Conservation (phyloP, 2,329 filamentous ascomycete genomes). For the Claviceps cyperi region DNA sequence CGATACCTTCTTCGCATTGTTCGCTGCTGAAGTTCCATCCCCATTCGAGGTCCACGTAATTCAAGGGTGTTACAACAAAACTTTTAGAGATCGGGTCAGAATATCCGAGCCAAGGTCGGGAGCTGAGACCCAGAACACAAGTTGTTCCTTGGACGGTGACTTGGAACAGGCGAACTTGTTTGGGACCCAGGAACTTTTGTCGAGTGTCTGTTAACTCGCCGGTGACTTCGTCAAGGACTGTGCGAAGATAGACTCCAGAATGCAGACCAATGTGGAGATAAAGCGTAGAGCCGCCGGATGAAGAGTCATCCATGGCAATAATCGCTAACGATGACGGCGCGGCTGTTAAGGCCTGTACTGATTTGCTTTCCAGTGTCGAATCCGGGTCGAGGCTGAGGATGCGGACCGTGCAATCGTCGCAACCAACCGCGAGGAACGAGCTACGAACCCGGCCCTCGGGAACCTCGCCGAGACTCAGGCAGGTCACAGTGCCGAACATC, state of each 20-base stretch:
- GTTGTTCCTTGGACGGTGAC: conserved; percentile 78
- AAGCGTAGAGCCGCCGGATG: conserved; percentile 71
- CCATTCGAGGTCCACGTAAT: conserved; percentile 79
- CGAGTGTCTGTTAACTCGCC: conserved; percentile 91
- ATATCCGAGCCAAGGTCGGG: conserved; percentile 91
- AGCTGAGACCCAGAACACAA: conserved; percentile 79
- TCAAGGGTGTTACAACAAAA: conserved; percentile 84
- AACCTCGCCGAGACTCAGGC: conserved; percentile 83
- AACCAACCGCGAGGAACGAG: conserved; percentile 88
- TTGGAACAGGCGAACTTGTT: conserved; percentile 76
- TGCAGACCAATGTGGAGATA: conserved; percentile 94
- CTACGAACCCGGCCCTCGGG: conserved; percentile 81
- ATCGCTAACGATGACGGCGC: conserved; percentile 80
- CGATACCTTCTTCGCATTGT: conserved; percentile 85
- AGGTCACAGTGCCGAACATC: conserved; percentile 91
- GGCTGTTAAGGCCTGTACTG: conserved; percentile 83
- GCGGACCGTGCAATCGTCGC: conserved; percentile 89
- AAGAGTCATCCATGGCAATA: conserved; percentile 91
- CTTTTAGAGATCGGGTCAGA: conserved; percentile 73
- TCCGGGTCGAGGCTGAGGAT: conserved; percentile 84
- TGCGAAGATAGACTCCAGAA: conserved; percentile 90
- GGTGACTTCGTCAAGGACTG: conserved; percentile 86
- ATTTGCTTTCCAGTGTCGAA: conserved; percentile 81
- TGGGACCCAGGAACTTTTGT: conserved; percentile 85
- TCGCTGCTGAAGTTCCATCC: conserved; percentile 96